Evolutionary conservation across 1,139 yeast genomes (phyloP), one percentile per base, ranked within the genome.

Genomic region (Geotrichum carabidarum): DNA sequence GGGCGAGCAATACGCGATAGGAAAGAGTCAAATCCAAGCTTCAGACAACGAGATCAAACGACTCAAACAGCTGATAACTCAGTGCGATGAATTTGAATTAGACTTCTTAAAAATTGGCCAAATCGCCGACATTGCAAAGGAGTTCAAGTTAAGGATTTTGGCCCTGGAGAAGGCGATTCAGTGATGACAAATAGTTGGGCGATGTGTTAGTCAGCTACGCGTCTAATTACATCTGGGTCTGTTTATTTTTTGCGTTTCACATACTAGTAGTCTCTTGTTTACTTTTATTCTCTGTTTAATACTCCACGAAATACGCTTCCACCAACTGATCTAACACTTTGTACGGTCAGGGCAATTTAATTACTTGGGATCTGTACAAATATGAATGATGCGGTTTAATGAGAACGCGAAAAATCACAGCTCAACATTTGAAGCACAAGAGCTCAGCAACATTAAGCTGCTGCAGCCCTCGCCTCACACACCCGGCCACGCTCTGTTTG

Each of bases 31-130:
- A 31, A 55, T 64, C 9, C 59, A 58, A 2, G 54, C 53, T 57
- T 74, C 64, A 68, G 78, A 77, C 35, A 61, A 65, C 2, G 78
- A 82, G 55, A 71, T 85, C 48, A 65, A 65, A 0, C 68, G 69
- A 9, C 74, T 81, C 2, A 78, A 77, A 43, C 56, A 58, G 1
- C 58, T 86, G 14, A 58, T 83, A 18, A 62, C 63, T 6, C 70
- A 77, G 43, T 84, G 91, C 60, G 78, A 78, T 43, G 77, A 75
- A 14, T 63, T 87, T 22, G 87, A 85, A 60, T 65, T 69, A 57
- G 86, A 85, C 60, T 82, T 86, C 58, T 74, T 79, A 65, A 86
- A 84, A 68, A 65, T 88, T 54, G 83, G 84, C 57, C 95, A 86
- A 64, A 74, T 88, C 50, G 75, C 74, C 41, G 62, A 69, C 53